Evolutionary conservation across 2,329 filamentous ascomycete species (phyloP).

Genomic region (Kalmusia sp.): DNA sequence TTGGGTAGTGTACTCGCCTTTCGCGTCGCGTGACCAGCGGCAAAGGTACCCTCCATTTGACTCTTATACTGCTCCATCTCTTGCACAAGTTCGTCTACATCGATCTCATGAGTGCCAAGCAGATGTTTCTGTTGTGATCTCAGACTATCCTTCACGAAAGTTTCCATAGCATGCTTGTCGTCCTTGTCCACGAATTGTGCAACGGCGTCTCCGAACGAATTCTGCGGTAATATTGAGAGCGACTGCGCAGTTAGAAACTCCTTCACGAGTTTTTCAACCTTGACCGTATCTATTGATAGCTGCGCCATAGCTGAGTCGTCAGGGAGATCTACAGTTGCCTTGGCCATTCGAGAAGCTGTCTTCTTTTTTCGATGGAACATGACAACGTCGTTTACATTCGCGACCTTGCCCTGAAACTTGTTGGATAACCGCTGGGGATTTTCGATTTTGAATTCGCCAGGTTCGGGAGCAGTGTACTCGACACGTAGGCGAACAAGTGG

Average conservation of each 20-base stretch:
- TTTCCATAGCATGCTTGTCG: conserved; percentile 84
- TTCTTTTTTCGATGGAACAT: conserved; percentile 91
- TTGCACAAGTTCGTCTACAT: conserved; percentile 73
- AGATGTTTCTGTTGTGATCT: conserved; percentile 53
- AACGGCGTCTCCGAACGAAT: conserved; percentile 91
- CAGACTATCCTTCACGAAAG: conserved; percentile 54
- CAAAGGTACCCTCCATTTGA: conserved; percentile 74
- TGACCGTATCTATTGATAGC: conserved; percentile 75
- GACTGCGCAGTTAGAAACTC: conserved; percentile 89
- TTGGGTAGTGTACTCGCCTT: conserved; percentile 17
- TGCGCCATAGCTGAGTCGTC: conserved; percentile 69
- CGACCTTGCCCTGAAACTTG: conserved; percentile 86
- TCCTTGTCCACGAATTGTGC: conserved; percentile 93
- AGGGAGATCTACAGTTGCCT: conserved; percentile 62
- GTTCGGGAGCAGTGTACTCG: conserved; percentile 85
- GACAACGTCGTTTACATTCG: conserved; percentile 92
- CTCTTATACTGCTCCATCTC: conserved; percentile 77
- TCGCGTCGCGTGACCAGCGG: conserved; percentile 67
- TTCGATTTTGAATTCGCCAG: conserved; percentile 86
- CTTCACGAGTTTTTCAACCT: conserved; percentile 86
- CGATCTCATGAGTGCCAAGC: conserved; percentile 64
- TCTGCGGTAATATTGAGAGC: conserved; percentile 90
- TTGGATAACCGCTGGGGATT: conserved; percentile 97
- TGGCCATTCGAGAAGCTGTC: conserved; percentile 47
- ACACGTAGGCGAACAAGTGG: conserved; percentile 90